These are phyloP conservation scores for Glonium stellatum DNA, from an alignment of 495 filamentous ascomycete genomes.

Conservation along the genomic window DNA sequence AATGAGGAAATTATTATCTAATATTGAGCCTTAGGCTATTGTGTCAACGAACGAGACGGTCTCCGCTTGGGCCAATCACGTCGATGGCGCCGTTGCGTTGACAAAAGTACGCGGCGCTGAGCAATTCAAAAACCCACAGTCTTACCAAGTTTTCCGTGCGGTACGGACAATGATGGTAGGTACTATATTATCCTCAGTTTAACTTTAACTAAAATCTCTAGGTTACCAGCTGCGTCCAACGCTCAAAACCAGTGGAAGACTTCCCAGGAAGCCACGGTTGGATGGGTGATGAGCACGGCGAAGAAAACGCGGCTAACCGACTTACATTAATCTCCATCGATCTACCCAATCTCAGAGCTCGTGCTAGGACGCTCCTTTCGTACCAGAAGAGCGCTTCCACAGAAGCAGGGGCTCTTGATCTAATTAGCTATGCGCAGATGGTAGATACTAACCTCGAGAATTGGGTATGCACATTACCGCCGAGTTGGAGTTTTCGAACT, in stretches of 20 bases:
- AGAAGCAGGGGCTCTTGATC: constrained; percentile 9
- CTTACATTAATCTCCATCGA: constrained; percentile 29
- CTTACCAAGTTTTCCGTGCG: constrained; percentile 30
- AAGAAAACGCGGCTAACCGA: constrained; percentile 32
- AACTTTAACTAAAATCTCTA: constrained; percentile 6
- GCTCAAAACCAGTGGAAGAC: constrained; percentile 26
- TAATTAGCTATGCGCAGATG: constrained; percentile 24
- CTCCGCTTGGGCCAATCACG: constrained; percentile 28
- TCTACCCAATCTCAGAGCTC: constrained; percentile 27
- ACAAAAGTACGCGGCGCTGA: constrained; percentile 30
- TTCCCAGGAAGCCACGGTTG: constrained; percentile 29
- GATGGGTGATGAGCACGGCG: constrained; percentile 15
- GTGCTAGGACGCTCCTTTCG: constrained; percentile 15
- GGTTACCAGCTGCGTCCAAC: constrained; percentile 32
- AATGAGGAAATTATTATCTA: neutral
- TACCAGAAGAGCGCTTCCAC: constrained; percentile 1
- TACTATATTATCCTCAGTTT: neutral
- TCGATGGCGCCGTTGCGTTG: constrained; percentile 33
- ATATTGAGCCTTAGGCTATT: constrained; percentile 19
- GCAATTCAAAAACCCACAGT: constrained; percentile 29
- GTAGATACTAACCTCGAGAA: constrained; percentile 27
- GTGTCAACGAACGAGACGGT: constrained; percentile 24
- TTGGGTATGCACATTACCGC: constrained; percentile 28
- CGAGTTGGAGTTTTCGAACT: constrained; percentile 22
- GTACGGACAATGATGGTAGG: constrained; percentile 33